Conservation (phyloP, 441 rosid genomes). For the Viola pubescens region DNA sequence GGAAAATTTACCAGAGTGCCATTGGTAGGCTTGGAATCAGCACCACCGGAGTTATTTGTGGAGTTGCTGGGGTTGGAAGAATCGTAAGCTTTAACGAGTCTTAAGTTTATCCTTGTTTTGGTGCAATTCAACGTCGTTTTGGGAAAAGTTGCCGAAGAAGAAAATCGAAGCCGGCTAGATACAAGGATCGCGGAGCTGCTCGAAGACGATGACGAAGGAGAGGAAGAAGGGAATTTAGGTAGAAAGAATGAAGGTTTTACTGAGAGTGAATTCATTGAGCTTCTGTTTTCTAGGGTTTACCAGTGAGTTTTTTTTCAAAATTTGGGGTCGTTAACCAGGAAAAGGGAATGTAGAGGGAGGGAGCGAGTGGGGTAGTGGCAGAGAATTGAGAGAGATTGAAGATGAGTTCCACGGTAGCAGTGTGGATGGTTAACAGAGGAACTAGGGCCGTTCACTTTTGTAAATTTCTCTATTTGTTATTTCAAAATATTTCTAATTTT, state of each 20-base stretch:
- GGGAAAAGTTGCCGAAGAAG: conserved; percentile 30
- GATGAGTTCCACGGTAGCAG: neutral
- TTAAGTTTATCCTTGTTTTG: conserved; percentile 26
- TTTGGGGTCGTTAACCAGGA: neutral
- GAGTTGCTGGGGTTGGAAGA: conserved; percentile 41
- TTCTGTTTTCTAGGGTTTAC: neutral
- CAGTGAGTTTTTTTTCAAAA: neutral
- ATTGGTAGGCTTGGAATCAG: conserved; percentile 56
- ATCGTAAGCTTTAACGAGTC: conserved; percentile 47
- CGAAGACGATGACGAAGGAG: conserved; percentile 11
- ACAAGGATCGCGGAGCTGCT: conserved; percentile 21
- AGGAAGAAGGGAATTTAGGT: conserved; percentile 20
- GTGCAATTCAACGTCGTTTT: conserved; percentile 18
- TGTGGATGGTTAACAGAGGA: neutral
- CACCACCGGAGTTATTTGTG: conserved; percentile 32
- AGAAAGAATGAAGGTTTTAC: conserved; percentile 29
- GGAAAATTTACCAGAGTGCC: conserved; percentile 47
- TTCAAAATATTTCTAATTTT: too few species aligned
- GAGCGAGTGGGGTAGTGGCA: neutral
- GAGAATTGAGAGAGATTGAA: neutral
- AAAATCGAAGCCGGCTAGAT: conserved; percentile 25
- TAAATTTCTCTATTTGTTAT: too few species aligned
- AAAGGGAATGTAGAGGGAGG: neutral
- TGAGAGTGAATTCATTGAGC: conserved; percentile 42
- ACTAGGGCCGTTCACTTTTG: too few species aligned